These are phyloP conservation scores for Citrus inodora DNA, from an alignment of 345 rosid genomes.

Conservation along the genomic window DNA sequence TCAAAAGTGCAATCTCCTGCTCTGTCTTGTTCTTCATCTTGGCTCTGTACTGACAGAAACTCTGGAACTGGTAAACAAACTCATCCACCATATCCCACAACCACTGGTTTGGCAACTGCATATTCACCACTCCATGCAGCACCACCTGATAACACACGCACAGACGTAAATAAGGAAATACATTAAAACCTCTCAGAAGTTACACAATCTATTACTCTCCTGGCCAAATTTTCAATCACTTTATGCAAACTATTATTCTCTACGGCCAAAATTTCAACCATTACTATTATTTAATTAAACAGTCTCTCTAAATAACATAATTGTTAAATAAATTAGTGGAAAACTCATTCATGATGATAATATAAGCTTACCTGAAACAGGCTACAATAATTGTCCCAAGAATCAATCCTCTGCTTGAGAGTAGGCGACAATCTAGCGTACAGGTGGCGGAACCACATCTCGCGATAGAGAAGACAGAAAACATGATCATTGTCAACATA, in stretches of 20 bases:
- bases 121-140: slow-evolving; percentile 90
- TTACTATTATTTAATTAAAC: not conserved
- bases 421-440: slow-evolving; percentile 93
- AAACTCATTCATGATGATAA: not conserved
- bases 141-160: slow-evolving; percentile 53
- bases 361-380: slow-evolving; percentile 57
- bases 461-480: slow-evolving; percentile 89
- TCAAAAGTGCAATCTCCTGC: slow-evolving; percentile 78
- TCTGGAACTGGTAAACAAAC: slow-evolving; percentile 97
- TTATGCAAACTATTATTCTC: not conserved
- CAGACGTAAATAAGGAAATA: not conserved
- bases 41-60: slow-evolving; percentile 93
- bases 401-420: slow-evolving; percentile 88
- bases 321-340: not conserved
- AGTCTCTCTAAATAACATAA: not conserved
- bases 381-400: slow-evolving; percentile 94
- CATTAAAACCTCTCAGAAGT: not conserved
- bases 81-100: slow-evolving; percentile 99
- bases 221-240: not conserved
- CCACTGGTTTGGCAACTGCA: slow-evolving; percentile 99
- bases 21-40: slow-evolving; percentile 93
- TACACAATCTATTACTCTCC: not conserved
- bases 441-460: slow-evolving; percentile 98
- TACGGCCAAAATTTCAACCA: not conserved
- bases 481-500: slow-evolving; percentile 92